Conservation (phyloP, 192 early-diverging fungal species). For the Entomortierella parvispora region DNA sequence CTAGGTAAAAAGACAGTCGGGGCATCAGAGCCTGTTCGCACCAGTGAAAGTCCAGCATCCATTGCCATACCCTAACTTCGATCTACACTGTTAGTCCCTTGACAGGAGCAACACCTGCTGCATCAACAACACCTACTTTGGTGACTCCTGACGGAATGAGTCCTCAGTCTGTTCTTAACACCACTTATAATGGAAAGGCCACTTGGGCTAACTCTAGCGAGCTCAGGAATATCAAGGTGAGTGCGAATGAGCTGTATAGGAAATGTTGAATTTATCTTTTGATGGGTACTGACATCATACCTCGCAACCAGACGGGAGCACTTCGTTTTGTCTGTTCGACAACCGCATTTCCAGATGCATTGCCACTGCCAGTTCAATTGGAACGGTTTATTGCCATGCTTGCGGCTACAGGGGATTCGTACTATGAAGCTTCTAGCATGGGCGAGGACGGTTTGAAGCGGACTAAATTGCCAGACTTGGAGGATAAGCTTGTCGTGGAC, state of each 20-base stretch:
- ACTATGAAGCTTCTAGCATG: constrained; percentile 71
- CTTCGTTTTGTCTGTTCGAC: constrained; percentile 56
- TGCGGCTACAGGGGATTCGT: constrained; percentile 73
- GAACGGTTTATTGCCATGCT: constrained; percentile 72
- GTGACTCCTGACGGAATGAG: constrained; percentile 67
- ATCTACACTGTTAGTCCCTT: constrained; percentile 4
- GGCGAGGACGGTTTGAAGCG: constrained; percentile 87
- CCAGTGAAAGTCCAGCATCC: too few species aligned
- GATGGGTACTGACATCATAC: too few species aligned
- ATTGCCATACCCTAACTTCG: too few species aligned
- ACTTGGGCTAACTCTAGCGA: constrained; percentile 61
- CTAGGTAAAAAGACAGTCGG: constrained; percentile 24
- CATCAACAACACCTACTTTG: not conserved
- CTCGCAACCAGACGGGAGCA: constrained; percentile 54
- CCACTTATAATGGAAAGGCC: constrained; percentile 82
- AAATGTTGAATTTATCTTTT: too few species aligned
- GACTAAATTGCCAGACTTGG: constrained; percentile 73
- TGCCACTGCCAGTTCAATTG: constrained; percentile 50
- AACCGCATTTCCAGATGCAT: constrained; percentile 53
- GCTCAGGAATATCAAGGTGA: constrained; percentile 53
- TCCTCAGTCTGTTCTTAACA: constrained; percentile 57
- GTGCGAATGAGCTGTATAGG: not conserved
- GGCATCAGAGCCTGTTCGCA: too few species aligned
- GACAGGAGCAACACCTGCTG: constrained; percentile 14
- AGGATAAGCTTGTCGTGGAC: constrained; percentile 59